These are phyloP conservation scores for Eremomyces bilateralis DNA, from an alignment of 495 filamentous ascomycete species.

Conservation along the genomic window DNA sequence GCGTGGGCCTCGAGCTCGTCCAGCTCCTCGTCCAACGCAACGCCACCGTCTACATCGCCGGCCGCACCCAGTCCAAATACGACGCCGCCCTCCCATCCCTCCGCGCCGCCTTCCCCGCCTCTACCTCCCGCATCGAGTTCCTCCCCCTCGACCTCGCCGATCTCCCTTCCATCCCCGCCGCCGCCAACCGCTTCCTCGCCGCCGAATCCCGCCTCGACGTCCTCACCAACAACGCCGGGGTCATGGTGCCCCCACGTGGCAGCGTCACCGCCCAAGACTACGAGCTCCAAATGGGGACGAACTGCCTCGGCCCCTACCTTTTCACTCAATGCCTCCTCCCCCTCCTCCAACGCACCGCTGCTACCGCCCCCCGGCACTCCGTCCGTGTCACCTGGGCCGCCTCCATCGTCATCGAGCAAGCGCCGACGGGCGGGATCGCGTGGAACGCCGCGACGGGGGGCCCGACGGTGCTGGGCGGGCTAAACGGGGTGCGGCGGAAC, in stretches of 20 bases:
- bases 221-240: slow-evolving; percentile 29
- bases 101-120: slow-evolving; percentile 4
- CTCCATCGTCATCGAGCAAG: slow-evolving; percentile 11
- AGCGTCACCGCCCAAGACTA: slow-evolving; percentile 17
- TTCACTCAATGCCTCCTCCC: slow-evolving; percentile 26
- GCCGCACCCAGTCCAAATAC: slow-evolving; percentile 16
- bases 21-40: slow-evolving; percentile 21
- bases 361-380: slow-evolving; percentile 4
- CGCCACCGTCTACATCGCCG: slow-evolving; percentile 22
- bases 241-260: slow-evolving; percentile 22
- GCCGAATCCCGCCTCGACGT: slow-evolving; percentile 25
- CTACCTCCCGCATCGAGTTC: slow-evolving; percentile 19
- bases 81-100: slow-evolving; percentile 19
- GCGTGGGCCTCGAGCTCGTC: slow-evolving; percentile 21
- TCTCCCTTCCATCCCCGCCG: slow-evolving; percentile 22
- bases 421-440: slow-evolving; percentile 13
- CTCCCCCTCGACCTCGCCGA: slow-evolving; percentile 25
- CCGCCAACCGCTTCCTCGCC: slow-evolving; percentile 21
- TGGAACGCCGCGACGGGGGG: slow-evolving; percentile 11
- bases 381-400: slow-evolving; percentile 24
- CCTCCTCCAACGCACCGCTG: slow-evolving; percentile 20
- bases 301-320: slow-evolving; percentile 27
- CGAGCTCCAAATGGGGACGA: slow-evolving; percentile 27
- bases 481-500: slow-evolving; percentile 11
- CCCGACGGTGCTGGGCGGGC: not conserved